Evolutionary conservation across 2,329 filamentous ascomycete genomes (phyloP), one percentile per base, ranked within the genome.

Genomic region (Ophiocordyceps camponoti-floridani): DNA sequence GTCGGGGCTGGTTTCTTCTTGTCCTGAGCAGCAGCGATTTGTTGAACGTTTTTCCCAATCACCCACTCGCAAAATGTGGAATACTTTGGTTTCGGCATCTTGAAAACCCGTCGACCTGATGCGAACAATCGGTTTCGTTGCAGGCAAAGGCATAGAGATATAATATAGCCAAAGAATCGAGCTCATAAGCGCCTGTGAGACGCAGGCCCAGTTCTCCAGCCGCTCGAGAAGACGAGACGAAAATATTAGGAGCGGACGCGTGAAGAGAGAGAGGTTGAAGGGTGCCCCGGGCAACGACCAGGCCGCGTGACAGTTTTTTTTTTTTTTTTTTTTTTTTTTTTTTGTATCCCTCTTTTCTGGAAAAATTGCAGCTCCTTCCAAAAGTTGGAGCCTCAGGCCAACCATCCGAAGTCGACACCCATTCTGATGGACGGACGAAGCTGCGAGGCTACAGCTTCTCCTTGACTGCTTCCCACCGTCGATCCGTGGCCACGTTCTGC

Each of bases 401-500:
- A 14, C 9, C n/a, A 16, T 8, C n/a, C n/a, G 9, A 30, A 30
- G 28, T 12, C 28, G 9, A 30, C 28, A 35, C 33, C 33, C 12
- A 14, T n/a, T n/a, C n/a, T n/a, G n/a, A n/a, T 35, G 12, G 11
- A 14, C 3, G 6, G 12, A n/a, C 14, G 12, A n/a, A 8, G 30
- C 13, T 14, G 30, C 14, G 35, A n/a, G 5, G 4, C 30, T 44
- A 49, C 43, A 49, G 18, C 43, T 46, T 50, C 58, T 75, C 68
- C 61, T 70, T 65, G 51, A 67, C 12, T 41, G 44, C 68, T 50
- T 77, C 73, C 87, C 87, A 94, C 47, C 67, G 66, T 59, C 67
- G 72, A 62, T 85, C 84, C 51, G 80, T 77, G 54, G 67, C 70
- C 56, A 74, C 70, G 62, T 88, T 91, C 56, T 77, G 69, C 64